A percentile compares a stretch with the other conserved stretches of the same genome.
Conservation (phyloP, 805 yeast species). For the Scheffersomyces lignosus region DNA sequence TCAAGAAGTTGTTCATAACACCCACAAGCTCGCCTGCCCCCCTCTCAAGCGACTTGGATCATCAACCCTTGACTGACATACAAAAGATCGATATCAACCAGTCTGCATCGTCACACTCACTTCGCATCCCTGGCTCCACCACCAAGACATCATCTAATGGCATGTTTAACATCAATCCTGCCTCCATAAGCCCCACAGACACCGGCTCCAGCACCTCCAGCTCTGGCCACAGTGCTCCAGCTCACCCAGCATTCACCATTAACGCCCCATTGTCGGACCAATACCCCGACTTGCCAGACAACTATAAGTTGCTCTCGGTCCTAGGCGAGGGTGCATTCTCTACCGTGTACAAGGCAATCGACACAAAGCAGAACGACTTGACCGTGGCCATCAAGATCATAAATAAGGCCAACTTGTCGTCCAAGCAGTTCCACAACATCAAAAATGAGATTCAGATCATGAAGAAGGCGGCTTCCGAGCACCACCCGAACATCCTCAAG, state of each 20-base stretch:
- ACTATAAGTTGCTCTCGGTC: conserved; percentile 29
- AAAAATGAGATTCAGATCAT: conserved; percentile 73
- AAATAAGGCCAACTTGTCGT: conserved; percentile 54
- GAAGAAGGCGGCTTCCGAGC: conserved; percentile 46
- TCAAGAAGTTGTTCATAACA: conserved; percentile 12
- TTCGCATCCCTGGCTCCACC: too few species aligned
- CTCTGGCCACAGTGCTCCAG: too few species aligned
- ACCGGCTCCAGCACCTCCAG: too few species aligned
- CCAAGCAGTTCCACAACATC: conserved; percentile 55
- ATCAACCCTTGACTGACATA: too few species aligned
- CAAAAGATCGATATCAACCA: too few species aligned
- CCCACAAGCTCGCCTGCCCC: too few species aligned
- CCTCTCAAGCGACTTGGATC: too few species aligned
- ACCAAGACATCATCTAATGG: neutral
- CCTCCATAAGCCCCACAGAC: neutral
- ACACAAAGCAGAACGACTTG: conserved; percentile 37
- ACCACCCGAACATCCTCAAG: conserved; percentile 61
- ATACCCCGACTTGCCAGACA: conserved; percentile 25
- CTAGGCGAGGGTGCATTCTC: conserved; percentile 92
- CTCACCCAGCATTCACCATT: too few species aligned
- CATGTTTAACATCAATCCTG: neutral
- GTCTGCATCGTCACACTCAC: too few species aligned
- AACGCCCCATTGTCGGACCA: conserved; percentile 8
- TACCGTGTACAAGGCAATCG: conserved; percentile 71
- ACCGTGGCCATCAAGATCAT: conserved; percentile 76